Base-by-base conservation (phyloP, 345 rosid species). In the Moringa oleifera region DNA sequence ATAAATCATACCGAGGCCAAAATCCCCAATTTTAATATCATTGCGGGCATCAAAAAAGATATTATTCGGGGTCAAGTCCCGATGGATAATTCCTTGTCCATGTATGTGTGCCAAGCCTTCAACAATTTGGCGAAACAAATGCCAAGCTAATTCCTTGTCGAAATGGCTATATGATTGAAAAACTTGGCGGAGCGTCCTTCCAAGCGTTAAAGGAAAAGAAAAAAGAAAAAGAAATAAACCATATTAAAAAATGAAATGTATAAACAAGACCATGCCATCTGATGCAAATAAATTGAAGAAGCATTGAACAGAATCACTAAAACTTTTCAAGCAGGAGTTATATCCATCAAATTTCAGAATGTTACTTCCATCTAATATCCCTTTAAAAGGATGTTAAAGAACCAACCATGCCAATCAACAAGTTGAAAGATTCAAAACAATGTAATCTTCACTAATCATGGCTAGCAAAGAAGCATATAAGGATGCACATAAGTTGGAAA, bases 81-180 rank as follows among this genome's bases (percentile, higher is more conserved):
- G 80, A 80, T 93, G 98, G 77, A 93, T 90, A 66, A 93, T 93
- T 72, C 98, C 98, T 68, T 93, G 98, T 63, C 86, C 97, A 69
- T 93, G 98, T 57, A 93, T 90, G 72, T 93, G 98, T 28, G 62
- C 94, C 82, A 93, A 75, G 72, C 98, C 98, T 77, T 93, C 97
- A 18, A 93, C 97, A 76, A 93, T 87, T 83, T 93, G 97, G 53
- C 90, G 98, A 79, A 75, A 83, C 61, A 72, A 74, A 73, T 90
- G 97, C 98, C 97, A 93, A 10, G 90, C 96, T 49, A 49, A 58
- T 60, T 90, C 90, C 68, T 93, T 77, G 80, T 90, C 96, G 66
- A 86, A 86, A 69, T 90, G 91, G 55, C 72, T 80, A 59, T 87
- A 87, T 25, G 97, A 93, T 71, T 93, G 97, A 74, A 93, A 87